Evolutionary conservation across 805 yeast genomes (phyloP).

Genomic region (Wickerhamiella galacta): DNA sequence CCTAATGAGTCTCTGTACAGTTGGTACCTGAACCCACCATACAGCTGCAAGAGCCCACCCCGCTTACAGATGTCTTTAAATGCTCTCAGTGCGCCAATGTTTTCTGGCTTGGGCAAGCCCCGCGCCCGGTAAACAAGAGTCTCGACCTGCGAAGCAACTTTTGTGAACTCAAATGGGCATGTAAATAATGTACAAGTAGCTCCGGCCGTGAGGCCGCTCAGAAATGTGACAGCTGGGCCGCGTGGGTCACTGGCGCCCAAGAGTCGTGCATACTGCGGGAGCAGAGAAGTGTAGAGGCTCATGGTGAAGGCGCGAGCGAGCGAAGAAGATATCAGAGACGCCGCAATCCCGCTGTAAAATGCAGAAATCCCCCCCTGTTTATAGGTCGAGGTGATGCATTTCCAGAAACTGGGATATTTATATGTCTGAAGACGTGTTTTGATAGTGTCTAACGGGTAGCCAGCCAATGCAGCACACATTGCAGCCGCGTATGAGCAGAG

Average conservation of each 20-base stretch:
- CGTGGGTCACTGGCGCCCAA: constrained; percentile 4
- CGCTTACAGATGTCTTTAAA: constrained; percentile 37
- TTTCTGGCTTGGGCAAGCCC: constrained; percentile 10
- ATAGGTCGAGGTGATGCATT: constrained; percentile 41
- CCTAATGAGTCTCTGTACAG: constrained; percentile 51
- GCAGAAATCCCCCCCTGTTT: constrained; percentile 49
- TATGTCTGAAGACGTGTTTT: constrained; percentile 79
- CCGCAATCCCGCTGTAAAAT: constrained; percentile 59
- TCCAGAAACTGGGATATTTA: constrained; percentile 36
- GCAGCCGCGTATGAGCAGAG: constrained; percentile 11
- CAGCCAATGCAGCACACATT: constrained; percentile 26
- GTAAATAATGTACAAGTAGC: constrained; percentile 33
- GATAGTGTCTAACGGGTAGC: constrained; percentile 74
- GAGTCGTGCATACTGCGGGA: constrained; percentile 9
- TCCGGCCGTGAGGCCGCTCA: constrained; percentile 54
- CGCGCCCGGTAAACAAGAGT: constrained; percentile 22
- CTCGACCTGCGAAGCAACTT: constrained; percentile 61
- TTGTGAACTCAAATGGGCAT: constrained; percentile 76
- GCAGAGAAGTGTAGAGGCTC: constrained; percentile 13
- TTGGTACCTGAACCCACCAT: constrained; percentile 59
- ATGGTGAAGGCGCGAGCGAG: constrained; percentile 16
- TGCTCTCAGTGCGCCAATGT: constrained; percentile 27
- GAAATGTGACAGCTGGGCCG: constrained; percentile 14
- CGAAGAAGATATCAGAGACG: constrained; percentile 50
- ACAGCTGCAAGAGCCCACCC: constrained; percentile 49